Evolutionary conservation across 2,329 filamentous ascomycete species (phyloP).

Genomic region (Colletotrichum navitas): DNA sequence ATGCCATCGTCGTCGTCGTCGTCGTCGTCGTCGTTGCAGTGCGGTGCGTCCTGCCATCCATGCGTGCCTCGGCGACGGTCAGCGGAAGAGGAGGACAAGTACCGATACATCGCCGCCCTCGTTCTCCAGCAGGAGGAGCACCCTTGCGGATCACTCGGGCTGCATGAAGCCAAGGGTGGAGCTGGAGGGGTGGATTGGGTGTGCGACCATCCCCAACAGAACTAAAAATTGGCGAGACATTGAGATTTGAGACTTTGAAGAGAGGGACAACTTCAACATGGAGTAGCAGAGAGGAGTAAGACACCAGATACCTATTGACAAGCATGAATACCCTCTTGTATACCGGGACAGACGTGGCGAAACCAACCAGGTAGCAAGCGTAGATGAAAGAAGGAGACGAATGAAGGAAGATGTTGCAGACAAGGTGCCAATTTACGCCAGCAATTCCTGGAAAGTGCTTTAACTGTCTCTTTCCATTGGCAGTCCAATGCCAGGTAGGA

Average conservation of each 20-base stretch:
- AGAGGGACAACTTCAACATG: conserved; percentile 8
- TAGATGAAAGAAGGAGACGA: not conserved
- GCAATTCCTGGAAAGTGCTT: conserved; percentile 10
- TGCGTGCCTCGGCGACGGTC: not conserved
- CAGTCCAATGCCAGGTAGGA: not conserved
- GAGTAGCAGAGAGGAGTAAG: conserved; percentile 10
- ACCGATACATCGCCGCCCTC: conserved; percentile 45
- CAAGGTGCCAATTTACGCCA: conserved; percentile 12
- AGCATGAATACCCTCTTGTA: not conserved
- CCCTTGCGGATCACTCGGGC: conserved; percentile 41
- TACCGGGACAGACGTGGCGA: not conserved
- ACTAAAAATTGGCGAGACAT: conserved; percentile 50
- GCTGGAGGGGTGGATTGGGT: conserved; percentile 38
- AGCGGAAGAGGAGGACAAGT: conserved; percentile 32
- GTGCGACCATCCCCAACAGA: conserved; percentile 57
- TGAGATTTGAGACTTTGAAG: conserved; percentile 41
- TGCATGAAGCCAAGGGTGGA: conserved; percentile 41
- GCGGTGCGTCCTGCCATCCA: not conserved
- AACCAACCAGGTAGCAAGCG: not conserved
- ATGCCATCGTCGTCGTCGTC: not conserved
- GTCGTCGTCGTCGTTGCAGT: not conserved
- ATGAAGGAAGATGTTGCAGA: not conserved
- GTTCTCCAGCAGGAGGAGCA: conserved; percentile 40
- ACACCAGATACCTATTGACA: conserved; percentile 8
- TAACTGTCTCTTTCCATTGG: not conserved